A percentile compares a stretch with the other conserved stretches of the same genome.
Conservation (phyloP, 1,284 basidiomycete species). For the Marasmius tenuissimus region DNA sequence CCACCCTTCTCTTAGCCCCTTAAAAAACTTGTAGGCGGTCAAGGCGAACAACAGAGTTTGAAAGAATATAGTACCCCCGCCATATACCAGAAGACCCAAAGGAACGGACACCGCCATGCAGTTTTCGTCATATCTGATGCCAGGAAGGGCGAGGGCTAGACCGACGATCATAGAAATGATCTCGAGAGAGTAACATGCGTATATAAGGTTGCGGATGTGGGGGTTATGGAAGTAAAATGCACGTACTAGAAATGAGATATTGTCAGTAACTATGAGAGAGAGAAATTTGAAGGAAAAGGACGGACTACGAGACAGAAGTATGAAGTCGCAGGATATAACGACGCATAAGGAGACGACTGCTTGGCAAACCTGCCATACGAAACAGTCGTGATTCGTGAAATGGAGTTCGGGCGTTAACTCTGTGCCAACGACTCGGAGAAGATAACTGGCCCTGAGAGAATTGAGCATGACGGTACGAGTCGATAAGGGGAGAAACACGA, state of each 20-base stretch:
- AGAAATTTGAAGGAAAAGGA: not conserved
- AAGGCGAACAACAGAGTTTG: slow-evolving; percentile 2
- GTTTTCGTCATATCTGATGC: not conserved
- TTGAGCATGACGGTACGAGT: not conserved
- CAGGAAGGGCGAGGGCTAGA: slow-evolving; percentile 1
- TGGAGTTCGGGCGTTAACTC: slow-evolving; percentile 1
- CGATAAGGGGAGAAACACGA: not conserved
- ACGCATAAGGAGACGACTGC: not conserved
- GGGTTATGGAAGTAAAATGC: not conserved
- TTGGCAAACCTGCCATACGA: slow-evolving; percentile 2
- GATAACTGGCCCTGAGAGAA: not conserved
- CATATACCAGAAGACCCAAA: not conserved
- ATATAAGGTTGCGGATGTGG: not conserved
- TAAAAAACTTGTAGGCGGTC: slow-evolving; percentile 4
- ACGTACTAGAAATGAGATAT: too few relatives aligned
- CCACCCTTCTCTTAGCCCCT: not conserved
- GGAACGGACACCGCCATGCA: not conserved
- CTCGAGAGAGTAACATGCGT: not conserved
- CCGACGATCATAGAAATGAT: not conserved
- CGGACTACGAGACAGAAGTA: slow-evolving; percentile 2
- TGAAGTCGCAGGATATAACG: slow-evolving; percentile 1
- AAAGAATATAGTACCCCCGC: not conserved
- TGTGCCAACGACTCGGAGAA: slow-evolving; percentile 7
- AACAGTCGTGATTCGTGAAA: slow-evolving; percentile 7
- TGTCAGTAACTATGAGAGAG: too few relatives aligned